Percentiles rank a stretch among this genome's conserved stretches.
phyloP scores from a whole-genome alignment of 176 grass and related monocot species.

The Tuctoria greenei region DNA sequence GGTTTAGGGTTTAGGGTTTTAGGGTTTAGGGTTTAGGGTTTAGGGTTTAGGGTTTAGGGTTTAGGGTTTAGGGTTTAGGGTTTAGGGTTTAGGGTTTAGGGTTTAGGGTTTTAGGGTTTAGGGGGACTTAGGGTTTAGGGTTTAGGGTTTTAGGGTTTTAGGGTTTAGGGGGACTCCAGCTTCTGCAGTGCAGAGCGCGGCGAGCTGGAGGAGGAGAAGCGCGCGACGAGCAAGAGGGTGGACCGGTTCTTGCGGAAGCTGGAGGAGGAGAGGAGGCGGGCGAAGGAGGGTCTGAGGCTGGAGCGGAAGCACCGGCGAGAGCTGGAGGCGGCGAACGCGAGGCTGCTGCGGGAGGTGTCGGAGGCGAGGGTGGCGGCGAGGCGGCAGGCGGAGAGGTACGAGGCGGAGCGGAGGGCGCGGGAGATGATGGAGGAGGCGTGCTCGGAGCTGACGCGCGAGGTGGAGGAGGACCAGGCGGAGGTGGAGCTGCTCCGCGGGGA shows the following conservation, averaged over 20 bases:
- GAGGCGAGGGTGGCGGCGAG: slow-evolving; percentile 29
- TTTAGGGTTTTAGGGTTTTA: too few species aligned
- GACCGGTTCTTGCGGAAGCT: slow-evolving; percentile 34
- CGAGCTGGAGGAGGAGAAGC: slow-evolving; percentile 35
- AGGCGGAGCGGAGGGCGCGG: slow-evolving; percentile 52
- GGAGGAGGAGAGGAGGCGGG: slow-evolving; percentile 40
- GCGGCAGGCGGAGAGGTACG: slow-evolving; percentile 36
- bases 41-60: too few species aligned
- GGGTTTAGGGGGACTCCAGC: too few species aligned
- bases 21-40: too few species aligned
- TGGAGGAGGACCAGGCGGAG: slow-evolving; percentile 60
- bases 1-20: too few species aligned
- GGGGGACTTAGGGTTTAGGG: too few species aligned
- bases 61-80: too few species aligned
- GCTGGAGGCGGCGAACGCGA: slow-evolving; percentile 39
- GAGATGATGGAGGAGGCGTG: slow-evolving; percentile 64
- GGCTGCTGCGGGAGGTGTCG: slow-evolving; percentile 18
- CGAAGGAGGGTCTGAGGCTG: slow-evolving; percentile 29
- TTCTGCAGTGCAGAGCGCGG: too few species aligned
- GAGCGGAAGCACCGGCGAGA: slow-evolving; percentile 44
- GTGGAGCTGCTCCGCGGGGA: slow-evolving; percentile 50
- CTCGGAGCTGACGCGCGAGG: slow-evolving; percentile 56
- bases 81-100: too few species aligned
- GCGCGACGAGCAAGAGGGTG: slow-evolving; percentile 18
- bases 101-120: too few species aligned